Conservation (phyloP, 371 early-diverging fungal genomes). For the Aphelidium insulamus region DNA sequence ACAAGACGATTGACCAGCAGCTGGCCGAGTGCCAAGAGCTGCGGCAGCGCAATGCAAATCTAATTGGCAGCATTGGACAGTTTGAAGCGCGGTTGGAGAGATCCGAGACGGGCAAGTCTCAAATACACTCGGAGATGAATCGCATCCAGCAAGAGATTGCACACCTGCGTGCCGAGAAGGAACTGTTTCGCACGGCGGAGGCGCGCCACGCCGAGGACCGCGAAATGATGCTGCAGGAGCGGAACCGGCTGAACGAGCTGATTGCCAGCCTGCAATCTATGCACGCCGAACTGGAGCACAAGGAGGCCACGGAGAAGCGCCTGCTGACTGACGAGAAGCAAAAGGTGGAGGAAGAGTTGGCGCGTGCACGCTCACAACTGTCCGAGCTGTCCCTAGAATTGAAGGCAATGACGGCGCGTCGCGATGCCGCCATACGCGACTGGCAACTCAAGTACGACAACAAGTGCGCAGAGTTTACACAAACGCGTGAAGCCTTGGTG, state of each 20-base stretch:
- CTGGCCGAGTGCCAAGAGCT: conserved; percentile 17
- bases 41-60: conserved; percentile 9
- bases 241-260: conserved; percentile 11
- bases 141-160: conserved; percentile 8
- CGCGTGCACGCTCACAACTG: too few relatives aligned
- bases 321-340: conserved; percentile 15
- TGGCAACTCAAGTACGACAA: not conserved
- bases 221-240: conserved; percentile 16
- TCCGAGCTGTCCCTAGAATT: too few relatives aligned
- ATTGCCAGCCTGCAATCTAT: conserved; percentile 11
- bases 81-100: conserved; percentile 6
- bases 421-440: not conserved
- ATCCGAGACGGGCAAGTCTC: conserved; percentile 3
- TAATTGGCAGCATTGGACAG: conserved; percentile 6
- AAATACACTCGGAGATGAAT: conserved; percentile 5
- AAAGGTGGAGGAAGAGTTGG: conserved; percentile 17
- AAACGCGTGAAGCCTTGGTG: not conserved
- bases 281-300: conserved; percentile 14
- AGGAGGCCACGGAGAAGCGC: conserved; percentile 10
- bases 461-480: not conserved
- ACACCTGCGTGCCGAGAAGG: conserved; percentile 18
- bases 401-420: too few relatives aligned
- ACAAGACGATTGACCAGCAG: conserved; percentile 14
- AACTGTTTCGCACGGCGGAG: conserved; percentile 19
- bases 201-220: conserved; percentile 17